A percentile compares a stretch with the other conserved stretches of the same genome.
Conservation (phyloP, 495 filamentous ascomycete species). For the Trichoderma orchidacearum region DNA sequence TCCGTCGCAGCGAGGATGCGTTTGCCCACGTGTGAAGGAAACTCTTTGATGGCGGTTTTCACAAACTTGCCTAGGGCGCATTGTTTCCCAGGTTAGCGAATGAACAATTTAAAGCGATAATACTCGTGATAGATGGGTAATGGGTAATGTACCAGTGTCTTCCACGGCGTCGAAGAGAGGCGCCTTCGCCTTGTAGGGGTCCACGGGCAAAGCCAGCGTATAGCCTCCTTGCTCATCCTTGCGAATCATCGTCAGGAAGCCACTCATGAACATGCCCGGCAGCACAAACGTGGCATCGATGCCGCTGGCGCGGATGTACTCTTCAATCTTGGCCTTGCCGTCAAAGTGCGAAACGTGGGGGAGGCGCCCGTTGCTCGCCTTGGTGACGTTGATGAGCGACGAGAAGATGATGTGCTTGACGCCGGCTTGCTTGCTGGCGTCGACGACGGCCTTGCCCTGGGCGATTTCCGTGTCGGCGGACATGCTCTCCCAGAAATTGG, state of each 20-base stretch:
- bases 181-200: slow-evolving; percentile 17
- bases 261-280: slow-evolving; percentile 47
- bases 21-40: slow-evolving; percentile 24
- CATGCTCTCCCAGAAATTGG: slow-evolving; percentile 19
- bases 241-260: slow-evolving; percentile 18
- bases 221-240: slow-evolving; percentile 17
- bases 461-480: slow-evolving; percentile 21
- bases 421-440: slow-evolving; percentile 28
- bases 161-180: slow-evolving; percentile 40
- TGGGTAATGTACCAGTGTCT: slow-evolving; percentile 28
- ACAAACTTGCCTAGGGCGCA: slow-evolving; percentile 33
- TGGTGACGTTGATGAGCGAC: slow-evolving; percentile 18
- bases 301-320: slow-evolving; percentile 35
- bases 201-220: slow-evolving; percentile 29
- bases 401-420: slow-evolving; percentile 35
- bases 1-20: slow-evolving; percentile 27
- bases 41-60: slow-evolving; percentile 30
- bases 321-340: slow-evolving; percentile 42
- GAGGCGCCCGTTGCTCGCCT: slow-evolving; percentile 31
- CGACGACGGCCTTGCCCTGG: slow-evolving; percentile 30
- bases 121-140: not conserved
- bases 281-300: slow-evolving; percentile 42
- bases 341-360: slow-evolving; percentile 49
- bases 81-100: no score
- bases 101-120: not conserved